Evolutionary conservation across 2,329 filamentous ascomycete species (phyloP).

Genomic region (Helotiales sp.): DNA sequence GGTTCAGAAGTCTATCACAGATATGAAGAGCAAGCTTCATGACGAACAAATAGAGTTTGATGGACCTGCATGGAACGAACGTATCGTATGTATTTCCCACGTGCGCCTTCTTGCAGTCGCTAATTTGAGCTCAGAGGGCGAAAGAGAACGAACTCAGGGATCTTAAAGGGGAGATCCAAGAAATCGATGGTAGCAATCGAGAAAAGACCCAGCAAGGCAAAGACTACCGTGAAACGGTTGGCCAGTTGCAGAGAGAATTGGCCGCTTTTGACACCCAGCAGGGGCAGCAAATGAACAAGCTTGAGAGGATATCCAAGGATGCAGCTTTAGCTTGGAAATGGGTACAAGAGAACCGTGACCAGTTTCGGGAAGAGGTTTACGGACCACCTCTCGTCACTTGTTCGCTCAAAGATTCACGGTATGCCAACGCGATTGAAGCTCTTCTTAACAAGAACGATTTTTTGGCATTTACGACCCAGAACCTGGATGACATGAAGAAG

Average conservation of each 20-base stretch:
- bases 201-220: constrained; percentile 47
- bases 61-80: constrained; percentile 70
- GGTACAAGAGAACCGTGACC: constrained; percentile 71
- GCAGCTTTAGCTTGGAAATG: constrained; percentile 77
- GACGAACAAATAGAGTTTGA: constrained; percentile 72
- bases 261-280: constrained; percentile 71
- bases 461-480: constrained; percentile 75
- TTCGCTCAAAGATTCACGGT: constrained; percentile 62
- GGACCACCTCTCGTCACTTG: constrained; percentile 70
- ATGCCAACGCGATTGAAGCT: constrained; percentile 64
- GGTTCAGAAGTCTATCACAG: constrained; percentile 62
- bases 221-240: constrained; percentile 48
- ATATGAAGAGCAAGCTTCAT: constrained; percentile 66
- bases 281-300: constrained; percentile 72
- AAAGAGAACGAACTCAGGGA: constrained; percentile 62
- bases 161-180: constrained; percentile 49
- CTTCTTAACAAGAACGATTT: constrained; percentile 59
- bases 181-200: constrained; percentile 35
- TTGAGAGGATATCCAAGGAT: constrained; percentile 66
- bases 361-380: constrained; percentile 66
- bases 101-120: not conserved
- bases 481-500: constrained; percentile 72
- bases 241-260: constrained; percentile 54
- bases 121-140: constrained; percentile 51
- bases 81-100: constrained; percentile 61